Percentiles rank a stretch among this genome's conserved stretches.
Conservation (phyloP, 805 yeast species). For the Pichia deserticola region DNA sequence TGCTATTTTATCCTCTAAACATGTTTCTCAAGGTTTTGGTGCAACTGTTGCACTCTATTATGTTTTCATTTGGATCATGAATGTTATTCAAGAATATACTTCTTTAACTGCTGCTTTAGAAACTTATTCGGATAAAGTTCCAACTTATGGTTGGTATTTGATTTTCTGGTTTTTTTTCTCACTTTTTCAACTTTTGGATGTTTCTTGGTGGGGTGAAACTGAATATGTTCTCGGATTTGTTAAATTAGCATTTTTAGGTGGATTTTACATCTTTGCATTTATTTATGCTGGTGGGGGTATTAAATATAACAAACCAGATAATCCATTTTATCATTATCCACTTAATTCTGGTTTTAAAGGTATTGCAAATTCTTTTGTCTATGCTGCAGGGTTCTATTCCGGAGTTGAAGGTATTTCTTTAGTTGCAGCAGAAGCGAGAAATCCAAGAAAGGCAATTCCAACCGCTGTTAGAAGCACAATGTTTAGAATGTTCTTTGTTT, state of each 20-base stretch:
- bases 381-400: constrained; percentile 20
- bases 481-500: constrained; percentile 45
- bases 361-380: constrained; percentile 19
- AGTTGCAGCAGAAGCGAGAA: constrained; percentile 54
- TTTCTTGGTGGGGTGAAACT: constrained; percentile 48
- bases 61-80: constrained; percentile 50
- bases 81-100: constrained; percentile 48
- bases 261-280: constrained; percentile 46
- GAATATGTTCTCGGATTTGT: constrained; percentile 47
- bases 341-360: constrained; percentile 21
- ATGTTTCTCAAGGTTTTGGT: constrained; percentile 49
- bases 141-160: constrained; percentile 47
- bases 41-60: constrained; percentile 49
- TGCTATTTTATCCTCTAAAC: constrained; percentile 42
- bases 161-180: constrained; percentile 47
- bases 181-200: constrained; percentile 43
- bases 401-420: constrained; percentile 31
- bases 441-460: constrained; percentile 53
- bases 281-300: constrained; percentile 38
- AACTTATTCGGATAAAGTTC: constrained; percentile 44
- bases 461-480: constrained; percentile 50
- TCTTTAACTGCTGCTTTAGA: constrained; percentile 42
- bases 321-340: constrained; percentile 31
- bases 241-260: constrained; percentile 41
- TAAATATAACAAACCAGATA: constrained; percentile 26